Base-by-base conservation (phyloP, 306 rosid species). In the Quercus glauca region DNA sequence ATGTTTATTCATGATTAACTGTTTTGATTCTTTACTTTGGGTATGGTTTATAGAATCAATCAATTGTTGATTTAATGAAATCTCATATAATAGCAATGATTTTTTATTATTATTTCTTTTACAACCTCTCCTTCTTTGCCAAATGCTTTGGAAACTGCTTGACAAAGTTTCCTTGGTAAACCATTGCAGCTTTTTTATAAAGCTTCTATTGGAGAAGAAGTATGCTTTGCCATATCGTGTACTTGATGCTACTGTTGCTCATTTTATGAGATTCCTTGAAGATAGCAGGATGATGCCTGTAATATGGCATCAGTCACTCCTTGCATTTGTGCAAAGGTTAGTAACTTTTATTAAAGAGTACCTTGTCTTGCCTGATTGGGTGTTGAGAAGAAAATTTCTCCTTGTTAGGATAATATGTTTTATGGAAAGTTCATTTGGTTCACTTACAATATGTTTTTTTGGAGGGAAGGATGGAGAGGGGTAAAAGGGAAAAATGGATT, bases 291-390 rank as follows among this genome's bases (percentile, higher is more conserved):
- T 84, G 49, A 93, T 93, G 98, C 99, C 99, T 53, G 99, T 95
- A 70, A 95, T 95, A 87, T 93, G 99, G 99, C 98, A 95, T 82
- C 98, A 93, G 64, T 92, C 99, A 56, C 92, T 95, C 58, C 98
- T 95, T 83, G 91, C 97, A 64, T 95, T 93, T 85, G 89, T 89
- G 63, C 97, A 95, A 78, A 93, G 99, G 99, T 91, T 43, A 77
- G 92, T 71, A 53, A 76, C 29, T 59, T 56, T 28, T 76, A n/a
- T 6, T 19, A 18, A 18, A 4, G 11, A 15, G 23, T 65, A 29
- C 52, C 67, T 55, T 60, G 5, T 73, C 41, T 55, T 67, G 31
- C 75, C 79, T 41, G 2, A 6, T 8, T 67, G 64, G 29, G 51
- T 25, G 71, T 41, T 15, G 15, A n/a, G 35, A 31, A 52, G 35